These are phyloP conservation scores for Plasmodium gonderi DNA, from an alignment of 169 alveolate genomes.

Conservation along the genomic window DNA sequence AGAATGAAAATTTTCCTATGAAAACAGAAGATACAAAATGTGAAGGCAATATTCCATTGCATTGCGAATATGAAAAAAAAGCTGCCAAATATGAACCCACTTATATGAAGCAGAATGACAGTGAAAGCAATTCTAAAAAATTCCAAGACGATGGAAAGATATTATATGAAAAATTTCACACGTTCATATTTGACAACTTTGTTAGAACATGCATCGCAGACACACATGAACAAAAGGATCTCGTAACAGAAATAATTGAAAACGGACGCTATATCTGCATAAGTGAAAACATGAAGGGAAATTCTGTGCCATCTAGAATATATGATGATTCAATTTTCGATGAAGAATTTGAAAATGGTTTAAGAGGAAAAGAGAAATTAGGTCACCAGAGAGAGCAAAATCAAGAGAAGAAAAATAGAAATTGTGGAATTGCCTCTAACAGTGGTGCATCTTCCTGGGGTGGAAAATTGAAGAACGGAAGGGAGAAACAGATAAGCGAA, in stretches of 20 bases:
- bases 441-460: too few species aligned
- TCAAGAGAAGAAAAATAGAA: background rate
- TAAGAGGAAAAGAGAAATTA: background rate
- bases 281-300: background rate
- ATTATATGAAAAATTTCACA: conserved; percentile 2
- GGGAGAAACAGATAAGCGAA: background rate
- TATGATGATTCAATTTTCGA: too few species aligned
- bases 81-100: background rate
- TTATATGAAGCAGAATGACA: background rate
- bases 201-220: background rate
- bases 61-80: background rate
- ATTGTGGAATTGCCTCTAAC: background rate
- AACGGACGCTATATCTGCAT: too few species aligned
- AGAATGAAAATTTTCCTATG: conserved; percentile 1
- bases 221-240: background rate
- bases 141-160: background rate
- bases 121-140: background rate
- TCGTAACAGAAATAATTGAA: background rate
- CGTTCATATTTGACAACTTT: conserved; percentile 19
- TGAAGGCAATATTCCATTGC: background rate
- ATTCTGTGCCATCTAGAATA: too few species aligned
- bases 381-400: background rate
- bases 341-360: too few species aligned
- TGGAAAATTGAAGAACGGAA: background rate
- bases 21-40: background rate